These are phyloP conservation scores for Didymella arachidicola DNA, from an alignment of 2,329 filamentous ascomycete genomes.

Conservation along the genomic window DNA sequence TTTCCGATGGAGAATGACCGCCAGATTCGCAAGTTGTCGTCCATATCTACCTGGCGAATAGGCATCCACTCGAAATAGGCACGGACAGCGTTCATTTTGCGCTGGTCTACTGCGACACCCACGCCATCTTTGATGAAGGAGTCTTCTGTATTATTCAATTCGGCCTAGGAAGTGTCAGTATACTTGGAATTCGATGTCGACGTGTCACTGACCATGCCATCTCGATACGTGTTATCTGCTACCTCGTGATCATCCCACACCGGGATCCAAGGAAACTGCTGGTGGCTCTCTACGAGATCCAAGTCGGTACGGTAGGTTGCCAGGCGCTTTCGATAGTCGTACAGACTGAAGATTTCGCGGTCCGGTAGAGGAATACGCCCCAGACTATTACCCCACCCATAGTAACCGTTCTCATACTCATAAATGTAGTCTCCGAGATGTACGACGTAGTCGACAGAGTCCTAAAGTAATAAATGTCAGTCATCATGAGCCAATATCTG, in stretches of 20 bases:
- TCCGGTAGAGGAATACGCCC: constrained; percentile 46
- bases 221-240: constrained; percentile 54
- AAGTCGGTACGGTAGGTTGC: constrained; percentile 53
- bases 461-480: constrained; percentile 21
- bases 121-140: constrained; percentile 51
- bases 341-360: constrained; percentile 52
- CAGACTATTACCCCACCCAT: constrained; percentile 47
- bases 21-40: constrained; percentile 55
- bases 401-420: constrained; percentile 50
- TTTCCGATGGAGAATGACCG: constrained; percentile 53
- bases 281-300: constrained; percentile 52
- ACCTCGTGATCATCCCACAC: constrained; percentile 58
- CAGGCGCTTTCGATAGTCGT: constrained; percentile 54
- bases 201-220: constrained; percentile 40
- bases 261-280: constrained; percentile 54
- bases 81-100: constrained; percentile 57
- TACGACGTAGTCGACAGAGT: constrained; percentile 51
- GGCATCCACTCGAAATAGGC: constrained; percentile 58
- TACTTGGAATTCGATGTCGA: too few species aligned
- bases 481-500: too few species aligned
- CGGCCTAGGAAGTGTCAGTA: constrained; percentile 37
- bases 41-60: constrained; percentile 54
- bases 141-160: constrained; percentile 55
- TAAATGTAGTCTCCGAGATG: constrained; percentile 57
- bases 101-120: constrained; percentile 52